Evolutionary conservation across 345 rosid genomes (phyloP), one percentile per base, ranked within the genome.

Genomic region (Eucalyptus rudis): DNA sequence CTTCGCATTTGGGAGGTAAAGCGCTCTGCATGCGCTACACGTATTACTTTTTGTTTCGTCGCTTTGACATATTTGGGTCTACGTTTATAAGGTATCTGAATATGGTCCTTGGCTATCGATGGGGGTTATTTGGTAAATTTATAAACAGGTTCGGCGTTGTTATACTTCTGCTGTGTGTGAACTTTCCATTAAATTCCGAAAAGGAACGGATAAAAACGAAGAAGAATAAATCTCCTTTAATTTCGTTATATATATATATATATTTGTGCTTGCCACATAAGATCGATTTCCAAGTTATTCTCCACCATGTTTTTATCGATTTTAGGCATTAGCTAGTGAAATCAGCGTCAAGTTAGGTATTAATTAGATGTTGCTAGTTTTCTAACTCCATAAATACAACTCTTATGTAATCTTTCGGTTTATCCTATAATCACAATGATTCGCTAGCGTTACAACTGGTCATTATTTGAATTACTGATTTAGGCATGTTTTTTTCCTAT

Each of bases 1-100:
- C 93, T 93, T 25, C 92, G 92, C 40, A 91, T 93, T 10, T 93
- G 94, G 94, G 91, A 93, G 91, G 94, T 93, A 89, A 14, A 56
- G 62, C 31, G 47, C 84, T 10, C 12, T 22, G 84, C 84, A 76
- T 40, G 84, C 47, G 47, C 84, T 20, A 10, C 47, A 76, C 84
- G 47, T 40, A 19, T 71, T 36, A 10, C 76, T 19, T 76, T 76
- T 76, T 4, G 47, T 20, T 20, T 76, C 24, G 47, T 76, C 47
- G 24, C 47, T 76, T 40, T 11, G 84, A 20, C 47, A 1, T 20
- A 40, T 20, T 76, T 22, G 47, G 84, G 29, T 22, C 84, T 76
- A 22, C 47, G 84, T 6, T 40, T 40, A 0, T 40, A 40, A 11
- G 47, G 8, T 76, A 22, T 20, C 24, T 76, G 29, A 76, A 76